These are phyloP conservation scores for Triglochin maritima DNA, from an alignment of 106 monocot species.

Conservation along the genomic window DNA sequence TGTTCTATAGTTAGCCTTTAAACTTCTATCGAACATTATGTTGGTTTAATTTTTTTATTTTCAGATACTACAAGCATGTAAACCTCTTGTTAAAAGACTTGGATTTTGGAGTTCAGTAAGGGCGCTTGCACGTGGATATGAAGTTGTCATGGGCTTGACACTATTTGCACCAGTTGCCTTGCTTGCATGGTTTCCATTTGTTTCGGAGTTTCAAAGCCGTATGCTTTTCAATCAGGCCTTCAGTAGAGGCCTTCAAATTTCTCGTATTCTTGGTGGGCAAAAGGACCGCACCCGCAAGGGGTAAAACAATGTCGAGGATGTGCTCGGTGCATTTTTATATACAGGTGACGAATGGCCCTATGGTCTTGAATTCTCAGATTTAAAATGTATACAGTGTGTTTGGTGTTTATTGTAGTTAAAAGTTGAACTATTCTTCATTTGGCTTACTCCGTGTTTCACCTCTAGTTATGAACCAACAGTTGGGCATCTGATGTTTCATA, in stretches of 20 bases:
- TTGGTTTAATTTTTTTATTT: no score
- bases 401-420: no score
- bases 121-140: slow-evolving; percentile 75
- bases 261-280: slow-evolving; percentile 24
- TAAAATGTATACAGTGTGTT: no score
- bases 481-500: no score
- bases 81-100: slow-evolving; percentile 23
- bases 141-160: slow-evolving; percentile 72
- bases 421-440: no score
- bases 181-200: slow-evolving; percentile 89
- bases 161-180: slow-evolving; percentile 76
- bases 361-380: no score
- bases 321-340: no score
- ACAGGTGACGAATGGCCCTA: no score
- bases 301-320: no score
- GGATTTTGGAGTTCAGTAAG: slow-evolving; percentile 66
- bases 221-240: slow-evolving; percentile 97
- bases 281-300: no score
- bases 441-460: no score
- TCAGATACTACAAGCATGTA: slow-evolving; percentile 87
- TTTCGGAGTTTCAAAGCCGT: slow-evolving; percentile 85
- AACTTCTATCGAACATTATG: background rate
- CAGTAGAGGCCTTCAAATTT: slow-evolving; percentile 89
- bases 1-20: background rate
- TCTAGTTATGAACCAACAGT: no score